Base-by-base conservation (phyloP, 2,329 filamentous ascomycete genomes). In the Colletotrichum truncatum region DNA sequence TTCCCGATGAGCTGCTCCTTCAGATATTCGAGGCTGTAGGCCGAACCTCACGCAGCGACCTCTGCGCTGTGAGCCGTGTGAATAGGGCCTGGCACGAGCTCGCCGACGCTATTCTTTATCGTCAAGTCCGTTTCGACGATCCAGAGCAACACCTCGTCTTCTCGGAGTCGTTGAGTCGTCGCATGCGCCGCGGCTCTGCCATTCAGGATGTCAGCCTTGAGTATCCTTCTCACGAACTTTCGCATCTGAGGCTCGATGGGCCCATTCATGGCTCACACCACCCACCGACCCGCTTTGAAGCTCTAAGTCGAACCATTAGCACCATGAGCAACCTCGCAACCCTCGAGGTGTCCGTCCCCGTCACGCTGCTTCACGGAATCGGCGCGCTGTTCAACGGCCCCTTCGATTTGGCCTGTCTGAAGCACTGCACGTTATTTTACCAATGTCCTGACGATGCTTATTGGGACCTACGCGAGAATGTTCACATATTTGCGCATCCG, bases 401-500 rank as follows among this genome's bases (percentile, higher is more conserved):
- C 1, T 85, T 85, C 64, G 82, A 84, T 72, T 72, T 85, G 53
- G 81, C 82, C 46, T 83, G 79, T 64, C 75, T 85, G 23, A 80
- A 79, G 68, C 74, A 77, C 3, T 84, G 82, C 74, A 79, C 76
- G 3, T 72, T 85, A 32, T 84, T 80, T 72, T 85, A 84, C 68
- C 81, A 84, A 69, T 75, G 74, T 66, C 75, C 77, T 12, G 75
- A 80, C 54, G 75, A 79, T 52, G 73, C 74, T 9, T 85, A 84
- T 70, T 85, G 82, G 82, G 82, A 85, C 68, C 75, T 85, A 38
- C 81, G 80, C 63, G 81, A 83, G 64, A 85, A 84, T 68, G 84
- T 85, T 48, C 81, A 85, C 73, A 82, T 85, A 53, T 85, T 85
- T 64, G 75, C 80, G 4, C 82, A 85, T 51, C 82, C 82, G 0